Conservation (phyloP, 2,329 filamentous ascomycete genomes). For the Neofusicoccum cordaticola region DNA sequence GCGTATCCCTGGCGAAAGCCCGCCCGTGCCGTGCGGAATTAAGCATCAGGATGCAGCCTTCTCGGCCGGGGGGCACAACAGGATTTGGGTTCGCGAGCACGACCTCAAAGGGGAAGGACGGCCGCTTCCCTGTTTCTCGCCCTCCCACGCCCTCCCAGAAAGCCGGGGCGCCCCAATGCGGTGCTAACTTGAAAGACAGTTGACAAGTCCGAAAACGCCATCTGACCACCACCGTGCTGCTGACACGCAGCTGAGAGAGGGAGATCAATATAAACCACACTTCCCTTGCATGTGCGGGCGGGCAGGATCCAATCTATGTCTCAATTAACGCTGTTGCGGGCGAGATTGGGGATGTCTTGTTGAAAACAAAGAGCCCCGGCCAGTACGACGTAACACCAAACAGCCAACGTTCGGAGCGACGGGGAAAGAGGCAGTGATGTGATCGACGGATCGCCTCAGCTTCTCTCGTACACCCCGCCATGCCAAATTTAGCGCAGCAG, state of each 20-base stretch:
- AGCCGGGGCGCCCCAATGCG: neutral
- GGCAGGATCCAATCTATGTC: neutral
- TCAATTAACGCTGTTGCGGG: neutral
- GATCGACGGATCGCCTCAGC: too few relatives aligned
- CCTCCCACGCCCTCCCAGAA: neutral
- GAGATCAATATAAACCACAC: neutral
- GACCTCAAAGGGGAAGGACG: neutral
- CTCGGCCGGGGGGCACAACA: neutral
- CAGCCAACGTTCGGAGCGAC: too few relatives aligned
- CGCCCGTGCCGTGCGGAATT: neutral
- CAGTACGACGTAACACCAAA: neutral
- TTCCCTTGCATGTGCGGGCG: neutral
- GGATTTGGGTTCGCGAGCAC: neutral
- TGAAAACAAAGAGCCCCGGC: too few relatives aligned
- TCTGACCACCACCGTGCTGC: neutral
- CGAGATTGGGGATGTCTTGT: neutral
- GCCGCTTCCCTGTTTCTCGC: neutral
- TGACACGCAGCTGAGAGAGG: slow-evolving; percentile 2
- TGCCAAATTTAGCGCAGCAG: neutral
- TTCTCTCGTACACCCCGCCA: too few relatives aligned
- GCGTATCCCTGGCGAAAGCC: neutral
- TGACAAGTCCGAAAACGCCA: neutral
- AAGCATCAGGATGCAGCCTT: neutral
- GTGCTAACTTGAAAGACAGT: neutral
- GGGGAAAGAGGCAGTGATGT: too few relatives aligned